Base-by-base conservation (phyloP, 2,329 filamentous ascomycete species). In the Mariannaea elegans region DNA sequence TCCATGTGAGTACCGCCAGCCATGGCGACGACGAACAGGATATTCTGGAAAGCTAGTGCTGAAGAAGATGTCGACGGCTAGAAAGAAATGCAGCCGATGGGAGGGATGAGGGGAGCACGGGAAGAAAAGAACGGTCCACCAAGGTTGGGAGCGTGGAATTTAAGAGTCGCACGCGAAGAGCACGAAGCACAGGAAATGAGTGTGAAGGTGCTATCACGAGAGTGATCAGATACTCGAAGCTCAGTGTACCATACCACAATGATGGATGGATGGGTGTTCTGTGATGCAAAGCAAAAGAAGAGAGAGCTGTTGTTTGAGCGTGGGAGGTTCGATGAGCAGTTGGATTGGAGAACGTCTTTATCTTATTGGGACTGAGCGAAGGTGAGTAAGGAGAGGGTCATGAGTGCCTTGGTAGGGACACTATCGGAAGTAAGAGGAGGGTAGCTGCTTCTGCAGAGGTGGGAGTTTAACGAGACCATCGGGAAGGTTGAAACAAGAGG, bases 231-330 rank as follows among this genome's bases (percentile, higher is more conserved):
- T 56, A 27, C 32, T 56, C 52, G 53, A 59, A 41, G 45, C 53
- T 53, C 38, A 49, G 59, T 45, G 67, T 67, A 47, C 55, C 34
- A 7, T 13, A n/a, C 10, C 32, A 69, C 63, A 41, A 32, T 34
- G 36, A 50, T 32, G 19, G 46, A 34, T 31, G 53, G 44, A 54
- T 53, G 13, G 12, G 12, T 10, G 10, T 5, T 36, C 7, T 36
- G 32, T 14, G 13, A 36, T 36, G 61, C 51, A 55, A 50, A 52
- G 55, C 49, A 46, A 58, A 14, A 21, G 56, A 38, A 46, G 3
- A n/a, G n/a, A n/a, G n/a, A n/a, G n/a, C n/a, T n/a, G 16, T n/a
- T 44, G 39, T 31, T 55, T 27, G 27, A 56, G 47, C 21, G 51
- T 34, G 48, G 32, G 6, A n/a, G 14, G 13, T 7, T 5, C 7